Percentiles rank a stretch among this genome's conserved stretches.
Evolutionary conservation across 441 rosid species (phyloP).

Genomic region (Gossypium aridum): DNA sequence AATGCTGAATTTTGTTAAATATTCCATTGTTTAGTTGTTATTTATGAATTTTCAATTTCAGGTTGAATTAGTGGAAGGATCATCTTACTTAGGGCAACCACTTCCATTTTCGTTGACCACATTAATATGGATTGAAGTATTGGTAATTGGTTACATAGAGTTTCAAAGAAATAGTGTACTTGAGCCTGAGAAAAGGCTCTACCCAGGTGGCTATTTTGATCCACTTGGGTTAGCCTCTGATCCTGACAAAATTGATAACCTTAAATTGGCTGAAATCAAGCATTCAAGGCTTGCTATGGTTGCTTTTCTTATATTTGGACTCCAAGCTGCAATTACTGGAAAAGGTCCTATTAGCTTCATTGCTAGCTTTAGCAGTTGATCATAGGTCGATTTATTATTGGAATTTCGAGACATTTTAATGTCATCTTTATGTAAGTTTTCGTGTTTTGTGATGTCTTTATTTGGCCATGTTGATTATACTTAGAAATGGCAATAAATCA

Average conservation of each 20-base stretch:
- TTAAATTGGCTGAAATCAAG: slow-evolving; percentile 71
- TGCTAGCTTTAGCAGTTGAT: slow-evolving; percentile 47
- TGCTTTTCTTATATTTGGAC: slow-evolving; percentile 65
- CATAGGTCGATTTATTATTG: not conserved
- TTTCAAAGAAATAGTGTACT: slow-evolving; percentile 76
- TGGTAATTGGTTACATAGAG: slow-evolving; percentile 78
- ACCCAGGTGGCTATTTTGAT: slow-evolving; percentile 86
- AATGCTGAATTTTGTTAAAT: not conserved
- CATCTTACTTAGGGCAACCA: slow-evolving; percentile 79
- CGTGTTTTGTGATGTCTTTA: no score
- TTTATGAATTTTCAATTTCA: not conserved
- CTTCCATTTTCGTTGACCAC: slow-evolving; percentile 70
- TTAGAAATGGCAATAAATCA: no score
- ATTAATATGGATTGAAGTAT: slow-evolving; percentile 68
- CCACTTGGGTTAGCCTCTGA: slow-evolving; percentile 75
- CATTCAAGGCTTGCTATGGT: slow-evolving; percentile 82
- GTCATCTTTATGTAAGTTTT: no score
- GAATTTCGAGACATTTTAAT: no score
- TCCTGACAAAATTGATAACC: slow-evolving; percentile 51
- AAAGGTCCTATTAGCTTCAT: slow-evolving; percentile 76
- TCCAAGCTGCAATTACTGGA: slow-evolving; percentile 65
- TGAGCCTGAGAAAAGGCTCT: slow-evolving; percentile 62
- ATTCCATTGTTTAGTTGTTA: no score
- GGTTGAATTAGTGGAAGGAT: slow-evolving; percentile 82
- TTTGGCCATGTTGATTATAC: no score